Evolutionary conservation across 176 grass and related monocot genomes (phyloP).

Genomic region (Chrysopogon serrulatus): DNA sequence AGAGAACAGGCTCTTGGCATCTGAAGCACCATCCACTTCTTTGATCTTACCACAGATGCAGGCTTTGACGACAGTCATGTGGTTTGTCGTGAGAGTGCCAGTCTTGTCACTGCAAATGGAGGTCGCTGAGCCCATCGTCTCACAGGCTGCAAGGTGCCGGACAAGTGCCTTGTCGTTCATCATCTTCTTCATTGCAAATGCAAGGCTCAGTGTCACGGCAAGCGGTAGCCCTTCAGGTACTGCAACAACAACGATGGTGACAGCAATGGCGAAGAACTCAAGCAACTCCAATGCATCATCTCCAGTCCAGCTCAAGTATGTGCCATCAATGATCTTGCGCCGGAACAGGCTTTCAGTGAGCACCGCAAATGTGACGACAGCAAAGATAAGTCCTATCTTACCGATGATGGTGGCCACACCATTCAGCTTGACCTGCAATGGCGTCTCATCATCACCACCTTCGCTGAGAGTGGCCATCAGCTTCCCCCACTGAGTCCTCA

Average conservation of each 20-base stretch:
- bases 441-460: slow-evolving; percentile 93
- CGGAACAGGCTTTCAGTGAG: slow-evolving; percentile 65
- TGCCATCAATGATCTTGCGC: slow-evolving; percentile 58
- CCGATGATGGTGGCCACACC: slow-evolving; percentile 94
- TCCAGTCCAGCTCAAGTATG: slow-evolving; percentile 71
- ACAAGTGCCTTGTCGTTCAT: slow-evolving; percentile 98
- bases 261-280: slow-evolving; percentile 92
- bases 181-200: slow-evolving; percentile 99
- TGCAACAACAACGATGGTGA: slow-evolving; percentile 88
- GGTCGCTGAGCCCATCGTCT: slow-evolving; percentile 93
- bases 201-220: slow-evolving; percentile 91
- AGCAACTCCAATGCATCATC: slow-evolving; percentile 81
- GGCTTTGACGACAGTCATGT: slow-evolving; percentile 96
- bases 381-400: slow-evolving; percentile 85
- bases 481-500: slow-evolving; percentile 96
- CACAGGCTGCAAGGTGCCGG: slow-evolving; percentile 84
- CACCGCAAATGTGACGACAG: slow-evolving; percentile 91
- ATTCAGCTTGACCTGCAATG: slow-evolving; percentile 92
- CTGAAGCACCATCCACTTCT: slow-evolving; percentile 45
- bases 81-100: slow-evolving; percentile 87
- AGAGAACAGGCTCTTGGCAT: slow-evolving; percentile 41
- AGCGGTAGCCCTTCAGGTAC: slow-evolving; percentile 92
- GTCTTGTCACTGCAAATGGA: slow-evolving; percentile 98
- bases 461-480: slow-evolving; percentile 94
- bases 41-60: slow-evolving; percentile 75